These are phyloP conservation scores for Coemansia sp. DNA, from an alignment of 192 early-diverging fungal genomes.

Conservation along the genomic window DNA sequence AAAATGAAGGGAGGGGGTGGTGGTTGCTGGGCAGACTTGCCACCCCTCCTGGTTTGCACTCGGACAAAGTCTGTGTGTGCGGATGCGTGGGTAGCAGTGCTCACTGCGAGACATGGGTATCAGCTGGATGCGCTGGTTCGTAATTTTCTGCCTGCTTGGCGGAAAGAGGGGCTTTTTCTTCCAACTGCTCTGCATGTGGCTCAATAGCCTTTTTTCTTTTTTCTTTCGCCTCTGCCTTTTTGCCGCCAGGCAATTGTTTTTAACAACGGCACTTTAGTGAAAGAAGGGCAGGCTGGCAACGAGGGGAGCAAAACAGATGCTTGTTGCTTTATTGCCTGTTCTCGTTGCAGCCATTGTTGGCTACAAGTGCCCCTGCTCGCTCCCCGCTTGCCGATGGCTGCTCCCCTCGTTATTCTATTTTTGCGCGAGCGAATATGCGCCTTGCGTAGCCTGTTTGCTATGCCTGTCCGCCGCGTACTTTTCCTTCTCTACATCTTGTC, in stretches of 20 bases:
- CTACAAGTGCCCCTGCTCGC: not conserved
- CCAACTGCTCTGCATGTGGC: too few relatives aligned
- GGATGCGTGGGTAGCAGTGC: too few relatives aligned
- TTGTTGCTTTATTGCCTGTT: slow-evolving; percentile 7
- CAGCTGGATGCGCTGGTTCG: too few relatives aligned
- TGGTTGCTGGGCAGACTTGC: too few relatives aligned
- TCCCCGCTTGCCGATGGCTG: slow-evolving; percentile 1
- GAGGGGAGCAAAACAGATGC: not conserved
- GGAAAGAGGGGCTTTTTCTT: too few relatives aligned
- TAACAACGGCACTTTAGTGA: not conserved
- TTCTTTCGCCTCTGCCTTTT: slow-evolving; percentile 4
- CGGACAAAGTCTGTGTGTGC: too few relatives aligned
- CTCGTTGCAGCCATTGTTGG: slow-evolving; percentile 4
- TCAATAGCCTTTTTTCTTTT: too few relatives aligned
- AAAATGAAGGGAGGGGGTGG: too few relatives aligned
- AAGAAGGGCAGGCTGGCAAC: not conserved
- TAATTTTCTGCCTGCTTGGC: too few relatives aligned
- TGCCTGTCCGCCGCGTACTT: not conserved
- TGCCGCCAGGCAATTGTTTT: slow-evolving; percentile 4
- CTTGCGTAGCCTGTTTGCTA: slow-evolving; percentile 3
- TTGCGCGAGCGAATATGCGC: slow-evolving; percentile 5
- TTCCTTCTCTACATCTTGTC: not conserved
- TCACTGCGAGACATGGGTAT: too few relatives aligned
- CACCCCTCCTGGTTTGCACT: too few relatives aligned
- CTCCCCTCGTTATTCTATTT: not conserved